Conservation (phyloP, 108 stramenopile genomes). For the Phaeodactylum tricornutum region DNA sequence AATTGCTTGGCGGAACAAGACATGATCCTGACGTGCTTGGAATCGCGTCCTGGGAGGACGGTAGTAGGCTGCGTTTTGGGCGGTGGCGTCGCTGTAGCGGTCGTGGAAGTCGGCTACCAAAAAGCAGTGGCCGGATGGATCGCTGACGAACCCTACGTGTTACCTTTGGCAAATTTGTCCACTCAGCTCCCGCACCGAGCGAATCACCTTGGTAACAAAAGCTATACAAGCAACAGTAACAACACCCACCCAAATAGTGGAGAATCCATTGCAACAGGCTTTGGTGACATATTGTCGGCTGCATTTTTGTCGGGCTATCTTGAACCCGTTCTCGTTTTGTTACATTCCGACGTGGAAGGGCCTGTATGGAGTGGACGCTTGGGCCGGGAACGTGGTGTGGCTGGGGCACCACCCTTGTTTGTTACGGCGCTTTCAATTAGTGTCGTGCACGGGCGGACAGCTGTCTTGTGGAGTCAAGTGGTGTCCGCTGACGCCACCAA, state of each 20-base stretch:
- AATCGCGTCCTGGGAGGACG: no score
- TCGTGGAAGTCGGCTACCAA: slow-evolving; percentile 14
- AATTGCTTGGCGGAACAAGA: slow-evolving; percentile 56
- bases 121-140: slow-evolving; percentile 36
- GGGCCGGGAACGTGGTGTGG: slow-evolving; percentile 35
- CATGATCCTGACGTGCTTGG: slow-evolving; percentile 36
- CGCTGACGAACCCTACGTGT: slow-evolving; percentile 57
- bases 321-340: slow-evolving; percentile 53
- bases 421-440: slow-evolving; percentile 68
- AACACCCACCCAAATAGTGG: not conserved
- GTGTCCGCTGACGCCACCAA: slow-evolving; percentile 66
- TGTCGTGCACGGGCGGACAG: slow-evolving; percentile 58
- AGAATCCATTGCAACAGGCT: slow-evolving; percentile 46
- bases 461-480: slow-evolving; percentile 69
- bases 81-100: slow-evolving; percentile 68
- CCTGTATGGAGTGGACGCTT: slow-evolving; percentile 55
- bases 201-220: no score
- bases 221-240: slow-evolving; percentile 10
- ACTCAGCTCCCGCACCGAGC: slow-evolving; percentile 2
- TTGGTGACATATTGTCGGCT: slow-evolving; percentile 61
- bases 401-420: slow-evolving; percentile 44
- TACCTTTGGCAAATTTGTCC: slow-evolving; percentile 48
- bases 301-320: slow-evolving; percentile 65
- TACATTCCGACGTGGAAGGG: slow-evolving; percentile 56
- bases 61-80: slow-evolving; percentile 62